Conservation (phyloP, 208 protist genomes). For the Herpetomonas samuelpessoai region DNA sequence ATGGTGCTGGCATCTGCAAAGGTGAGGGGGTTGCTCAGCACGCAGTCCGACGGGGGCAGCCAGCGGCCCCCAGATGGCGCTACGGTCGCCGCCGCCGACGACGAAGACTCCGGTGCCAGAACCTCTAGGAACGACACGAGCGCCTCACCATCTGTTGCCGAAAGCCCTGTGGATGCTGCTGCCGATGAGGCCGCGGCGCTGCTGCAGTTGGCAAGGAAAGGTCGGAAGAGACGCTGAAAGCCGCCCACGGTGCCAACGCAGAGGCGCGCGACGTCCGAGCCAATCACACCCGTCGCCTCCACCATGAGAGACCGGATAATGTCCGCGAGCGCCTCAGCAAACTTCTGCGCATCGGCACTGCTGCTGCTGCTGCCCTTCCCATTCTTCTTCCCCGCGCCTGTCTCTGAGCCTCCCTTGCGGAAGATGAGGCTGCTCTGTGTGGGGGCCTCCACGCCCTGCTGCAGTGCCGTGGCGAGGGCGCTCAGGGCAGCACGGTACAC, state of each 20-base stretch:
- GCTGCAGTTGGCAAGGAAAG: constrained; percentile 25
- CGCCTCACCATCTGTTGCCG: constrained; percentile 1
- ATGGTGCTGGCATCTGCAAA: constrained; percentile 19
- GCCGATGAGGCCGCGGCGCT: background rate
- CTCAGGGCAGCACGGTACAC: constrained; percentile 71
- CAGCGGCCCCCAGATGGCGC: too few relatives aligned
- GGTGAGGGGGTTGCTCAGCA: constrained; percentile 16
- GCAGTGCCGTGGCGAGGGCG: constrained; percentile 47
- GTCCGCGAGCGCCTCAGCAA: constrained; percentile 22
- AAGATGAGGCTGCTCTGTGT: constrained; percentile 35
- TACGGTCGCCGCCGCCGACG: constrained; percentile 1
- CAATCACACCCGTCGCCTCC: constrained; percentile 38
- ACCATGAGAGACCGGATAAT: constrained; percentile 35
- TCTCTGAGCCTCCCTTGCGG: constrained; percentile 11
- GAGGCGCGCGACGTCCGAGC: constrained; percentile 53
- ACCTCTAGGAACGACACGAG: background rate
- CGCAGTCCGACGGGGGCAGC: constrained; percentile 27
- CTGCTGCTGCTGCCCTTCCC: constrained; percentile 9
- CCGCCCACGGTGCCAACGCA: constrained; percentile 69
- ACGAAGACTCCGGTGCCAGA: background rate
- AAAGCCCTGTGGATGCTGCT: background rate
- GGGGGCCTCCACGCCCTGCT: constrained; percentile 20
- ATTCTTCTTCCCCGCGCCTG: background rate
- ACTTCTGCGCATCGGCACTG: constrained; percentile 18
- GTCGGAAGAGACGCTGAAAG: constrained; percentile 72